phyloP scores from a whole-genome alignment of 2,329 filamentous ascomycete genomes.

The Myriosclerotinia scirpicola region DNA sequence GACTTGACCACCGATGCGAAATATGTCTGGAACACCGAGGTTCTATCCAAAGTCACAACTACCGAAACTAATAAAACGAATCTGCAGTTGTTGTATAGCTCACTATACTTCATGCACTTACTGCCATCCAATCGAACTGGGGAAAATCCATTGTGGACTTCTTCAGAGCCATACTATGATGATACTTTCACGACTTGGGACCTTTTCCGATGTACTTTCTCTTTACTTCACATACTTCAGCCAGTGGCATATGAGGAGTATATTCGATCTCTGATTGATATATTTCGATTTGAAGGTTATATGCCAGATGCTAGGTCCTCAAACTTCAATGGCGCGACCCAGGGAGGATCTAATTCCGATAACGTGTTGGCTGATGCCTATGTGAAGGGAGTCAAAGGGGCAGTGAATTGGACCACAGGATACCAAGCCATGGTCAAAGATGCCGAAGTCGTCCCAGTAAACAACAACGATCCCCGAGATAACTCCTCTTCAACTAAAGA shows the following conservation, averaged over 20 bases:
- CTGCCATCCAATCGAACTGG: conserved; percentile 63
- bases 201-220: conserved; percentile 59
- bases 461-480: conserved; percentile 54
- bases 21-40: conserved; percentile 58
- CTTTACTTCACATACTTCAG: conserved; percentile 64
- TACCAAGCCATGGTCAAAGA: conserved; percentile 64
- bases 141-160: conserved; percentile 66
- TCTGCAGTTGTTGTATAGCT: conserved; percentile 63
- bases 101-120: conserved; percentile 53
- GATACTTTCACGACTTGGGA: conserved; percentile 71
- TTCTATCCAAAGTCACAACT: conserved; percentile 64
- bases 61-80: conserved; percentile 56
- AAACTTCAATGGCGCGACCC: conserved; percentile 67
- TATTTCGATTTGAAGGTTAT: conserved; percentile 64
- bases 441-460: conserved; percentile 60
- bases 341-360: conserved; percentile 69
- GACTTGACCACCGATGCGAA: conserved; percentile 48
- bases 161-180: conserved; percentile 66
- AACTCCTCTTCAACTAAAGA: conserved; percentile 63
- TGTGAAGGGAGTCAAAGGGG: conserved; percentile 62
- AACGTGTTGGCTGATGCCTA: conserved; percentile 72
- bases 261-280: conserved; percentile 65
- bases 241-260: conserved; percentile 63
- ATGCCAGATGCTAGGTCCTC: conserved; percentile 66
- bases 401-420: conserved; percentile 62